Evolutionary conservation across 176 grass and related monocot genomes (phyloP), one percentile per base, ranked within the genome.

Genomic region (Rhipidocladum racemiflorum): DNA sequence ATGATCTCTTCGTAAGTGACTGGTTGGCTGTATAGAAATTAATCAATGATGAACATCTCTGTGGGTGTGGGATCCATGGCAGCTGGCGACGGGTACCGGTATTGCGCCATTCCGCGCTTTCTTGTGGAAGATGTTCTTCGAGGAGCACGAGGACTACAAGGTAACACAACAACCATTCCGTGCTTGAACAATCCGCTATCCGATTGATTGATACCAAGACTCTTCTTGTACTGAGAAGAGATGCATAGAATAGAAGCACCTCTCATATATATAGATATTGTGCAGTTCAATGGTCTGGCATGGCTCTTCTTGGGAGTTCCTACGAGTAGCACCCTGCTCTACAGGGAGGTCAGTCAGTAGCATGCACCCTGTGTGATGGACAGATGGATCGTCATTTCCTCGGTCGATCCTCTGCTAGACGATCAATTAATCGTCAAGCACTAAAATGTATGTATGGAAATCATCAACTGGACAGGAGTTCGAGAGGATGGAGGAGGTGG

Each of bases 101-200:
- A 93, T 98, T 54, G 95, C 95, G 13, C 95, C 95, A 0, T 98
- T 98, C 79, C 86, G 95, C 18, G 60, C 95, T 16, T 98, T 93
- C 82, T 61, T 95, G 82, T 98, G 92, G 95, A 98, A 98, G 29
- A 98, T 98, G 95, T 98, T 98, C 89, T 98, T 95, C 3, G 95
- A 98, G 87, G 88, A 98, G 82, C 71, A 95, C 13, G 82, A 95
- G 1, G 85, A 95, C 76, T 98, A 98, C 82, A 82, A 95, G 95
- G 95, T 98, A 70, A 24, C 39, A 68, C 3, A 44, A 44, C 42
- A 44, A 44, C 42, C 11, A 12, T 44, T 17, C 4, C 46, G 6
- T 49, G 46, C 46, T 49, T 15, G 46, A 49, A 5, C 17, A 48
- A 15, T 3, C 23, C 40, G 10, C 40, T 9, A 71, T 7, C 11